Evolutionary conservation across 2,329 filamentous ascomycete genomes (phyloP).

Genomic region (Colletotrichum incanum): DNA sequence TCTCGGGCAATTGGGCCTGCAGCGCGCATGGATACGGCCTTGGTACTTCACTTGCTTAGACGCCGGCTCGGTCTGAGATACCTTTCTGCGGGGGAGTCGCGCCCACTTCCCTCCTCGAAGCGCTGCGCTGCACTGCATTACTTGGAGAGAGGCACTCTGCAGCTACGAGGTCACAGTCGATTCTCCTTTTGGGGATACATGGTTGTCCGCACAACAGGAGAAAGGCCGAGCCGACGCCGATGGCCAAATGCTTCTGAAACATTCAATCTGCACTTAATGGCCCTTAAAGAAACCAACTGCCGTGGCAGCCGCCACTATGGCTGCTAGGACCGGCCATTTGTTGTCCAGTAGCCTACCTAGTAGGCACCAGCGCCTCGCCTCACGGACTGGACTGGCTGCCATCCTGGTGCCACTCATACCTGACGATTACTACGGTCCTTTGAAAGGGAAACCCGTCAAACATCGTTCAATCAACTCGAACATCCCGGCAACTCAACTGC

Average conservation of each 20-base stretch:
- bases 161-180: slow-evolving; percentile 36
- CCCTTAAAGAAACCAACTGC: slow-evolving; percentile 32
- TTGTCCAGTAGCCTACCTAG: slow-evolving; percentile 31
- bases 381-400: slow-evolving; percentile 35
- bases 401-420: slow-evolving; percentile 28
- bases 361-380: slow-evolving; percentile 35
- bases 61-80: slow-evolving; percentile 45
- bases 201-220: slow-evolving; percentile 40
- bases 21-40: slow-evolving; percentile 42
- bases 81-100: slow-evolving; percentile 49
- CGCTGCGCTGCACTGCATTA: slow-evolving; percentile 19
- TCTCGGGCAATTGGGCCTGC: slow-evolving; percentile 48
- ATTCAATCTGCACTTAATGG: slow-evolving; percentile 37
- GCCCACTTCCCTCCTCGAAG: slow-evolving; percentile 46
- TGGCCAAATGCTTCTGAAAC: slow-evolving; percentile 41
- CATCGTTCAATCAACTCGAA: not conserved
- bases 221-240: slow-evolving; percentile 47
- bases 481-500: slow-evolving; percentile 7
- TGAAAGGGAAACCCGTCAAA: slow-evolving; percentile 14
- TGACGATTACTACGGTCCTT: slow-evolving; percentile 19
- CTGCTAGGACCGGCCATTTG: slow-evolving; percentile 24
- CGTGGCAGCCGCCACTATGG: slow-evolving; percentile 35
- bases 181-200: slow-evolving; percentile 28
- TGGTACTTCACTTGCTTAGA: slow-evolving; percentile 31
- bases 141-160: slow-evolving; percentile 25